Evolutionary conservation across 1,284 basidiomycete genomes (phyloP).

Genomic region (Leccinum solheimii): DNA sequence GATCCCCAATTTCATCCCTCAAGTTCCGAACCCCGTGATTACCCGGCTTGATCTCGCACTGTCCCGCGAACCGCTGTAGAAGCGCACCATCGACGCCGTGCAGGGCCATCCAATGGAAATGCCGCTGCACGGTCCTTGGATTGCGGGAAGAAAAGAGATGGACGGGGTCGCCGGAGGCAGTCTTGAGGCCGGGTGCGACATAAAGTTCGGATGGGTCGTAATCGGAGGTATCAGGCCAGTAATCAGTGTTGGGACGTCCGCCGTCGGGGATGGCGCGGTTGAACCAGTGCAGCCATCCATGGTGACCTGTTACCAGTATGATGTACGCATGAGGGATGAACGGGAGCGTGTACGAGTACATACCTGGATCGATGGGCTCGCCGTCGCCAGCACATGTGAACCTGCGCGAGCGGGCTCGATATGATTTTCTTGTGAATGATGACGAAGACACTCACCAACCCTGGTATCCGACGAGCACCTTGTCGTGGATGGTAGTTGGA

Average conservation of each 20-base stretch:
- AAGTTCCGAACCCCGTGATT: conserved; percentile 55
- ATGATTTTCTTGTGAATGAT: background rate
- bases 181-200: conserved; percentile 62
- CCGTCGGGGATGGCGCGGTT: conserved; percentile 61
- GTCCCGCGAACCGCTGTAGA: conserved; percentile 68
- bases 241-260: conserved; percentile 65
- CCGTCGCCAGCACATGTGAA: conserved; percentile 73
- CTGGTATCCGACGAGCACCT: conserved; percentile 80
- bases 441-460: conserved; percentile 60
- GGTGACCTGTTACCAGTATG: conserved; percentile 48
- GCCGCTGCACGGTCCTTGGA: conserved; percentile 66
- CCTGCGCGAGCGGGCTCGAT: conserved; percentile 39
- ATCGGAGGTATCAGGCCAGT: conserved; percentile 73
- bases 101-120: conserved; percentile 81
- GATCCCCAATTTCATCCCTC: conserved; percentile 70
- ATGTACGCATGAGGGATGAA: background rate
- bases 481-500: conserved; percentile 65
- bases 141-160: conserved; percentile 75
- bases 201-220: conserved; percentile 71
- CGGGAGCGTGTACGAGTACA: background rate
- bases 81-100: conserved; percentile 77
- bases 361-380: conserved; percentile 59
- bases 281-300: conserved; percentile 85
- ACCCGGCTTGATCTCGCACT: conserved; percentile 58
- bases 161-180: conserved; percentile 53